phyloP scores from a whole-genome alignment of 352 stramenopile genomes.

The Saprolegnia parasitica region DNA sequence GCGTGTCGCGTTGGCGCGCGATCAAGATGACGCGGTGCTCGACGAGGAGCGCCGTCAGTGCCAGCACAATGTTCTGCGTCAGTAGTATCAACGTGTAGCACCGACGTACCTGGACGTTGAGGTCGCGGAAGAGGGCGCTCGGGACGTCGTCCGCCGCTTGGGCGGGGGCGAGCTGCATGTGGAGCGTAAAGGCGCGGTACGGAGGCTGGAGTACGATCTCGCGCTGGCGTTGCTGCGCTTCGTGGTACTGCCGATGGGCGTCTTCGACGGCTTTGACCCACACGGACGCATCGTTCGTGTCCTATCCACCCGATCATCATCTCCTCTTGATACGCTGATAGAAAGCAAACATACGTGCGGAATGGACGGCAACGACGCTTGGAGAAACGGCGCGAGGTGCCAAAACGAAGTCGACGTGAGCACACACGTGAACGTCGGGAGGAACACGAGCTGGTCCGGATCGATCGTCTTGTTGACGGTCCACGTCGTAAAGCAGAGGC shows the following conservation, averaged over 20 bases:
- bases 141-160: background rate
- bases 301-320: too few species aligned
- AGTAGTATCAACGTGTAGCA: background rate
- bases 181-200: conserved; percentile 42
- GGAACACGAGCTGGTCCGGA: background rate
- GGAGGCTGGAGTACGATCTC: conserved; percentile 31
- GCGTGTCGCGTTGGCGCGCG: background rate
- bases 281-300: background rate
- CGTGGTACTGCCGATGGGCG: background rate
- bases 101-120: conserved; percentile 16
- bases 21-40: conserved; percentile 19
- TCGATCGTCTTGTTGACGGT: background rate
- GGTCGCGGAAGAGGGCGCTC: background rate
- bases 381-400: background rate
- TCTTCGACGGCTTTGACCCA: conserved; percentile 10
- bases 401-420: conserved; percentile 14
- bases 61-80: conserved; percentile 11
- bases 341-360: too few species aligned
- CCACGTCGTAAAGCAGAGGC: conserved; percentile 22
- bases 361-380: background rate
- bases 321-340: too few species aligned
- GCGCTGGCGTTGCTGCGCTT: background rate
- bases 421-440: conserved; percentile 9
- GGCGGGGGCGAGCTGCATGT: conserved; percentile 7
- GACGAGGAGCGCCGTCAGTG: conserved; percentile 11